These are phyloP conservation scores for Rosa lucieae DNA, from an alignment of 306 rosid species.

Conservation along the genomic window DNA sequence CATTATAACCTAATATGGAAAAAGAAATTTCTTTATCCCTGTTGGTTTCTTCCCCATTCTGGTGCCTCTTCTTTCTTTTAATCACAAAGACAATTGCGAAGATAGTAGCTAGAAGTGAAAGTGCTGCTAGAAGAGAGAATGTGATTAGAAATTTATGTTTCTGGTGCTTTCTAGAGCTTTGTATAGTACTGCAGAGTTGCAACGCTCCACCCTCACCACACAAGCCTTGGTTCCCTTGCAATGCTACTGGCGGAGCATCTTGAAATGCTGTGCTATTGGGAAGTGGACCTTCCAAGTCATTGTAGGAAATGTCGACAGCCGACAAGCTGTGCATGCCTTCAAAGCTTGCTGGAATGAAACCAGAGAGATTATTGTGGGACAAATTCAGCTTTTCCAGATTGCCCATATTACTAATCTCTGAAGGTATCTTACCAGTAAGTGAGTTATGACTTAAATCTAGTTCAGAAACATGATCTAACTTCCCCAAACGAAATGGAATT, in stretches of 20 bases:
- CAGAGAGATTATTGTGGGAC: slow-evolving; percentile 24
- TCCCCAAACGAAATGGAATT: slow-evolving; percentile 9
- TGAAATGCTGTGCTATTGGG: slow-evolving; percentile 18
- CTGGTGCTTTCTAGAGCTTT: neutral
- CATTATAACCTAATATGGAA: neutral
- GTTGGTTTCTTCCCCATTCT: too few species aligned
- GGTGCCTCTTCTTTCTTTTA: neutral
- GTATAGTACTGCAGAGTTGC: neutral
- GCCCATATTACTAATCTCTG: neutral
- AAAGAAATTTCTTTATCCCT: neutral
- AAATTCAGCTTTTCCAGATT: slow-evolving; percentile 11
- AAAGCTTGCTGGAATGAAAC: slow-evolving; percentile 14
- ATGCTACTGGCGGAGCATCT: neutral
- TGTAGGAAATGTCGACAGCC: slow-evolving; percentile 16
- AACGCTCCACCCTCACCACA: slow-evolving; percentile 5
- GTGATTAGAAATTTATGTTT: neutral
- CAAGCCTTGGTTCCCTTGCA: slow-evolving; percentile 22
- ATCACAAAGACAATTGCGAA: neutral
- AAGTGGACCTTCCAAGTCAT: slow-evolving; percentile 22
- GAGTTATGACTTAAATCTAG: slow-evolving; percentile 17
- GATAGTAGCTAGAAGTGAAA: neutral
- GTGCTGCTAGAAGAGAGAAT: slow-evolving; percentile 12
- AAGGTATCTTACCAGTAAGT: slow-evolving; percentile 4
- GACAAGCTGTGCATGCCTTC: slow-evolving; percentile 8
- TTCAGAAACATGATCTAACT: neutral